Evolutionary conservation across 2,329 filamentous ascomycete genomes (phyloP).

Genomic region (Fusarium subglutinans): DNA sequence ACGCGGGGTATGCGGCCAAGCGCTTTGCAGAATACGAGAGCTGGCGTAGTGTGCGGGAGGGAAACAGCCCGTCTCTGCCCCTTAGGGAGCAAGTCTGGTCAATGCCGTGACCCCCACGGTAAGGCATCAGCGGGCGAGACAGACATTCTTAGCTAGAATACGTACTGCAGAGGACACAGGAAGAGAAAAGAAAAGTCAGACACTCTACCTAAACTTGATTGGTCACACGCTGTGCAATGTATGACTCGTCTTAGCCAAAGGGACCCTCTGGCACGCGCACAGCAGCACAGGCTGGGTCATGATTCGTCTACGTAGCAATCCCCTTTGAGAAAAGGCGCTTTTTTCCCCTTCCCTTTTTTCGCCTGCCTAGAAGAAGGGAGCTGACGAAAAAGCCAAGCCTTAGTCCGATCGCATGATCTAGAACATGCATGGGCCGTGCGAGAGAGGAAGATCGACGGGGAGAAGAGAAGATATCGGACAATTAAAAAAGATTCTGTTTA

Average conservation of each 20-base stretch:
- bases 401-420: conserved; percentile 1
- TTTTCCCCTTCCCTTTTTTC: neutral
- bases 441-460: neutral
- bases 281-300: neutral
- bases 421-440: neutral
- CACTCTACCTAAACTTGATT: neutral
- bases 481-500: neutral
- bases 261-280: neutral
- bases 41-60: conserved; percentile 22
- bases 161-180: neutral
- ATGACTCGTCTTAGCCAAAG: conserved; percentile 17
- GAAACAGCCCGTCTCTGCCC: neutral
- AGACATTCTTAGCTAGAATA: neutral
- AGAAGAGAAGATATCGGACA: neutral
- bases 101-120: neutral
- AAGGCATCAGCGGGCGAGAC: neutral
- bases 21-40: conserved; percentile 34
- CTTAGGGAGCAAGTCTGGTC: conserved; percentile 30
- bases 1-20: conserved; percentile 33
- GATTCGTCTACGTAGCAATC: neutral
- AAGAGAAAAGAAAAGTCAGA: neutral
- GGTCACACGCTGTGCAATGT: conserved; percentile 3
- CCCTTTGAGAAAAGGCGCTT: conserved; percentile 5
- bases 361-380: neutral
- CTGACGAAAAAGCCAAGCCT: neutral